phyloP scores from a whole-genome alignment of 345 rosid species.

The Sisymbrium irio region DNA sequence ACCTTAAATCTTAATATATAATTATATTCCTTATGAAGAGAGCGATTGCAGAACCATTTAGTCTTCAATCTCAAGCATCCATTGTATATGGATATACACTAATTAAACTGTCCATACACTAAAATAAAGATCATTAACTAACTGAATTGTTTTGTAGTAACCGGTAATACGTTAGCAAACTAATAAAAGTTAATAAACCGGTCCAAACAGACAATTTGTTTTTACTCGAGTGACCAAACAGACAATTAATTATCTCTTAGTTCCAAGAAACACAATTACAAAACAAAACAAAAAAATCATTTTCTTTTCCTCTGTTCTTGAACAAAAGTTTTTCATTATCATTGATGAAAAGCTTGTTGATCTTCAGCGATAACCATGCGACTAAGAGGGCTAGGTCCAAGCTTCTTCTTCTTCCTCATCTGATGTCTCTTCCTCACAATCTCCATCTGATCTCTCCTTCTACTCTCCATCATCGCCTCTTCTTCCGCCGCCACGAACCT shows the following conservation, averaged over 20 bases:
- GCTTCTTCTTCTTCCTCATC: constrained; percentile 64
- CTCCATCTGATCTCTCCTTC: constrained; percentile 84
- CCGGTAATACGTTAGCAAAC: not conserved
- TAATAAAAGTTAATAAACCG: not conserved
- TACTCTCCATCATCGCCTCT: constrained; percentile 82
- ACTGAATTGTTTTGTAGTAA: not conserved
- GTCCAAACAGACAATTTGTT: not conserved
- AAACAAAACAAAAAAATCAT: not conserved
- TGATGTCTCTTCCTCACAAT: constrained; percentile 60
- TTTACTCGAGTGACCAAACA: not conserved
- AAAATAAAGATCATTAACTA: not conserved
- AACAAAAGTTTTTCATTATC: not conserved
- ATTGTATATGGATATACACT: not conserved
- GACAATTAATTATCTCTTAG: not conserved
- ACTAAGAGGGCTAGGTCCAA: constrained; percentile 90
- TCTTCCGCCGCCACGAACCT: constrained; percentile 88
- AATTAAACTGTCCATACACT: not conserved
- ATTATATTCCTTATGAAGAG: not conserved
- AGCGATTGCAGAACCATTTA: constrained; percentile 17
- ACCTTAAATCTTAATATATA: not conserved
- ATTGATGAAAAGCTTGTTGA: constrained; percentile 15
- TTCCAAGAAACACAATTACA: not conserved
- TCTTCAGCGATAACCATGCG: constrained; percentile 68
- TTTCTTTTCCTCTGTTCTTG: not conserved
- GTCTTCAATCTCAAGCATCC: constrained; percentile 31